These are phyloP conservation scores for Canariomyces notabilis DNA, from an alignment of 2,329 filamentous ascomycete genomes.

Conservation along the genomic window DNA sequence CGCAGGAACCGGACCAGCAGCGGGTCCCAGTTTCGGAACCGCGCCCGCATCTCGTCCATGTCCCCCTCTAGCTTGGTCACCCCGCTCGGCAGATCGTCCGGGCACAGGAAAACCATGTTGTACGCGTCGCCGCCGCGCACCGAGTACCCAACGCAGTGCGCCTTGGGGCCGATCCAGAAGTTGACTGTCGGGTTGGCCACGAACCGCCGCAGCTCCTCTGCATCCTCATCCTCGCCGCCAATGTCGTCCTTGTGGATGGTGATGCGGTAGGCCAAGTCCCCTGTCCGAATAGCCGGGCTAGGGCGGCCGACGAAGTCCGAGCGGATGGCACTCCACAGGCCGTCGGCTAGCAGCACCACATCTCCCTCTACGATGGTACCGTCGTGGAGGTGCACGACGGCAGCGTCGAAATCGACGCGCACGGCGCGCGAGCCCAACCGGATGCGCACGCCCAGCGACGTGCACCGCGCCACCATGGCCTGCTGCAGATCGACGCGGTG, in stretches of 20 bases:
- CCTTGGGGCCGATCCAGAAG: slow-evolving; percentile 49
- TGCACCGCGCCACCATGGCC: slow-evolving; percentile 37
- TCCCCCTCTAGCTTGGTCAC: slow-evolving; percentile 49
- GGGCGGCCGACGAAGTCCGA: slow-evolving; percentile 39
- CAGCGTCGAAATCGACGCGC: slow-evolving; percentile 15
- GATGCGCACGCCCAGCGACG: slow-evolving; percentile 33
- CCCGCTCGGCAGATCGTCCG: slow-evolving; percentile 39
- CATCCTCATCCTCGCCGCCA: slow-evolving; percentile 33
- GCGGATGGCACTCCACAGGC: slow-evolving; percentile 40
- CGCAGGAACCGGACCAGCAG: slow-evolving; percentile 40
- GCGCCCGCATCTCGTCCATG: slow-evolving; percentile 53
- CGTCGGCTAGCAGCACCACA: slow-evolving; percentile 45
- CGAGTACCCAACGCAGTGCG: slow-evolving; percentile 46
- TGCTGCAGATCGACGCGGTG: slow-evolving; percentile 46
- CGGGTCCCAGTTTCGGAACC: slow-evolving; percentile 63
- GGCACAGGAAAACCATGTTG: slow-evolving; percentile 43
- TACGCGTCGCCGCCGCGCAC: slow-evolving; percentile 39
- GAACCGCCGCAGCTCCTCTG: slow-evolving; percentile 41
- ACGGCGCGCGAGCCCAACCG: slow-evolving; percentile 14
- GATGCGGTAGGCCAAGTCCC: slow-evolving; percentile 53
- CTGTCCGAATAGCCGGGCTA: slow-evolving; percentile 45
- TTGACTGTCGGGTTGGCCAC: slow-evolving; percentile 45
- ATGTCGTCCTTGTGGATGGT: slow-evolving; percentile 45
- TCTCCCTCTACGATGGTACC: slow-evolving; percentile 35
- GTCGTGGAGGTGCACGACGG: slow-evolving; percentile 31